phyloP scores from a whole-genome alignment of 257 asterid species.

The Solanum piurae region DNA sequence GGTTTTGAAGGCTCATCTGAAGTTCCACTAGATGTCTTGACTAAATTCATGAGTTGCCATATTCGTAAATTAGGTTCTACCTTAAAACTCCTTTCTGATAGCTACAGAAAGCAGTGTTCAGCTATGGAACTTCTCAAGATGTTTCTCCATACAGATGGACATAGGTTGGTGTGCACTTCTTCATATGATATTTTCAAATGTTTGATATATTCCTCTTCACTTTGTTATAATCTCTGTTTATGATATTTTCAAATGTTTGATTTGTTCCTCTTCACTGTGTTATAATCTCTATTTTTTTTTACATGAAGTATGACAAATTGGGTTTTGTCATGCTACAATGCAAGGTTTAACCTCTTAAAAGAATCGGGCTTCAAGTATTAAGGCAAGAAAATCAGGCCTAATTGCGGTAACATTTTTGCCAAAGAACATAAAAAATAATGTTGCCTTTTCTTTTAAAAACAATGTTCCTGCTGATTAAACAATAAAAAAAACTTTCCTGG shows the following conservation, averaged over 20 bases:
- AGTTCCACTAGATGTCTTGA: slow-evolving; percentile 54
- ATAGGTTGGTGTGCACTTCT: slow-evolving; percentile 46
- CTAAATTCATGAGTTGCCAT: slow-evolving; percentile 72
- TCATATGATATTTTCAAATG: slow-evolving; percentile 6
- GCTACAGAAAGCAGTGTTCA: slow-evolving; percentile 85
- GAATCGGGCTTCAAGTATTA: neutral
- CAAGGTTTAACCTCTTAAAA: neutral
- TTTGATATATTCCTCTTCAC: neutral
- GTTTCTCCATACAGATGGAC: slow-evolving; percentile 80
- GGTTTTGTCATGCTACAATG: neutral
- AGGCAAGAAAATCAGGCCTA: neutral
- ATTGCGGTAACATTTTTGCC: neutral
- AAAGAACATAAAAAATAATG: neutral
- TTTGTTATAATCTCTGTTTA: neutral
- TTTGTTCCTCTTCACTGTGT: neutral
- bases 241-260: slow-evolving; percentile 1
- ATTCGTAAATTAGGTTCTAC: slow-evolving; percentile 64
- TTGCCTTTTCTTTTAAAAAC: neutral
- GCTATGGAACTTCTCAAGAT: slow-evolving; percentile 76
- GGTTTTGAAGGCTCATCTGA: slow-evolving; percentile 90
- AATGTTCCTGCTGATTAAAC: neutral
- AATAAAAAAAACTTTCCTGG: neutral
- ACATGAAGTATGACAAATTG: neutral
- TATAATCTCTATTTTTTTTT: neutral
- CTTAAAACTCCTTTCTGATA: slow-evolving; percentile 73